These are phyloP conservation scores for Vitis riparia DNA, from an alignment of 164 flowering plant genomes.

Conservation along the genomic window DNA sequence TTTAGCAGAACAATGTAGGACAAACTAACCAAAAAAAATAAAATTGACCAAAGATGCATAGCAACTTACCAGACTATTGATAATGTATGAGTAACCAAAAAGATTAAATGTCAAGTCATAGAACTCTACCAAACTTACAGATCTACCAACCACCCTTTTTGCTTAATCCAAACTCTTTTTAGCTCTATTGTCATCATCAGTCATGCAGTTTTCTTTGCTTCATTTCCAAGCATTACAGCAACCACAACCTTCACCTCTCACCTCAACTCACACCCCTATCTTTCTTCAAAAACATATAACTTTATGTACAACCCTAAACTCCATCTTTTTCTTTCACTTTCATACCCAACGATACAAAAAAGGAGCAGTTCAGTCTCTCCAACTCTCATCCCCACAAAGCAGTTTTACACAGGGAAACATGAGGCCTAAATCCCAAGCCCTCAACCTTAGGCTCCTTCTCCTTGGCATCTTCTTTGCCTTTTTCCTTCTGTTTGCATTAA, in stretches of 20 bases:
- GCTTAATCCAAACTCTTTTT: slow-evolving; percentile 22
- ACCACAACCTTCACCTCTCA: slow-evolving; percentile 4
- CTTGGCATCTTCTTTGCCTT: slow-evolving; percentile 40
- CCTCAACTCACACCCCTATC: slow-evolving; percentile 6
- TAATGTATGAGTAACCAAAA: not conserved
- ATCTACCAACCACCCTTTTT: slow-evolving; percentile 26
- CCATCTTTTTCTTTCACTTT: not conserved
- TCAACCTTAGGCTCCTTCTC: slow-evolving; percentile 43
- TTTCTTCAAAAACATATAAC: slow-evolving; percentile 12
- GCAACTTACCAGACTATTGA: too few species aligned
- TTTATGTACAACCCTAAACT: slow-evolving; percentile 2
- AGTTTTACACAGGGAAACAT: slow-evolving; percentile 9
- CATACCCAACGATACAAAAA: not conserved
- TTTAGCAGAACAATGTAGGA: not conserved
- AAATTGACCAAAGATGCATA: too few species aligned
- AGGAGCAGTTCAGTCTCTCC: not conserved
- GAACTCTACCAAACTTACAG: slow-evolving; percentile 14
- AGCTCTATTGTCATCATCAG: slow-evolving; percentile 47
- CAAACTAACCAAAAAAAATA: not conserved
- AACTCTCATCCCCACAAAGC: not conserved
- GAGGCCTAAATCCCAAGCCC: slow-evolving; percentile 44
- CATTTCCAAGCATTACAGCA: slow-evolving; percentile 31
- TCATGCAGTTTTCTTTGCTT: slow-evolving; percentile 32
- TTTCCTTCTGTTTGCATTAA: slow-evolving; percentile 40
- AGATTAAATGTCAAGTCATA: not conserved